A percentile compares a stretch with the other conserved stretches of the same genome.
phyloP scores from a whole-genome alignment of 2,329 filamentous ascomycete genomes.

The Phialemoniopsis sp. region DNA sequence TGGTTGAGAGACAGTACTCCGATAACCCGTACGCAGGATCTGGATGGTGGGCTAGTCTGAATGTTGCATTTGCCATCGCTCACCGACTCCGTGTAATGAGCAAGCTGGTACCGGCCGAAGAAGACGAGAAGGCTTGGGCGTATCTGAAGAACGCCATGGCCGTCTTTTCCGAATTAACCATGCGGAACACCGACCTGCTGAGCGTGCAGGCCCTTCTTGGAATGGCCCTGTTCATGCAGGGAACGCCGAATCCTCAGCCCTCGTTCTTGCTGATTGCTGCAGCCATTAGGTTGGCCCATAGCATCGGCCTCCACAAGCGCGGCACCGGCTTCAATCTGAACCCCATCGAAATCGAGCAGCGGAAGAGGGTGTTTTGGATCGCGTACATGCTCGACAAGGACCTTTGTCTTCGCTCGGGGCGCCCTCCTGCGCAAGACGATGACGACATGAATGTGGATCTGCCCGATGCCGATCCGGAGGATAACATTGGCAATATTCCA shows the following conservation, averaged over 20 bases:
- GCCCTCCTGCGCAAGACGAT: conserved; percentile 59
- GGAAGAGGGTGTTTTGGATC: conserved; percentile 63
- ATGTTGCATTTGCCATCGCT: conserved; percentile 88
- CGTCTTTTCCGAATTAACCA: conserved; percentile 85
- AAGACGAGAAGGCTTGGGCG: conserved; percentile 91
- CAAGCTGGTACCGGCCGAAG: conserved; percentile 83
- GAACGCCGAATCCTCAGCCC: conserved; percentile 93
- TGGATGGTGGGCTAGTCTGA: conserved; percentile 98
- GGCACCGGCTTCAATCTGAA: conserved; percentile 92
- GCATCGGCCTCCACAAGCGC: conserved; percentile 90
- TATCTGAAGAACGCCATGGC: conserved; percentile 97
- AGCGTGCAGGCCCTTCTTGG: conserved; percentile 92
- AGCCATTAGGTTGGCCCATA: conserved; percentile 86
- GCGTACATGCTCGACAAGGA: conserved; percentile 64
- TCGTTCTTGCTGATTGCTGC: conserved; percentile 88
- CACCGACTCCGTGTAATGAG: conserved; percentile 93
- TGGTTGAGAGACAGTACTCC: conserved; percentile 92
- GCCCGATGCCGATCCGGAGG: conserved; percentile 82
- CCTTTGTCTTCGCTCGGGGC: conserved; percentile 53
- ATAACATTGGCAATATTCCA: conserved; percentile 93
- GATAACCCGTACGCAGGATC: conserved; percentile 89
- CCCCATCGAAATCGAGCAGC: conserved; percentile 89
- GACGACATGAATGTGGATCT: conserved; percentile 91
- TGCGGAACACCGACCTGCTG: conserved; percentile 92
- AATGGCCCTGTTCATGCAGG: conserved; percentile 92